Base-by-base conservation (phyloP, 352 stramenopile genomes). In the Peronospora belbahrii region DNA sequence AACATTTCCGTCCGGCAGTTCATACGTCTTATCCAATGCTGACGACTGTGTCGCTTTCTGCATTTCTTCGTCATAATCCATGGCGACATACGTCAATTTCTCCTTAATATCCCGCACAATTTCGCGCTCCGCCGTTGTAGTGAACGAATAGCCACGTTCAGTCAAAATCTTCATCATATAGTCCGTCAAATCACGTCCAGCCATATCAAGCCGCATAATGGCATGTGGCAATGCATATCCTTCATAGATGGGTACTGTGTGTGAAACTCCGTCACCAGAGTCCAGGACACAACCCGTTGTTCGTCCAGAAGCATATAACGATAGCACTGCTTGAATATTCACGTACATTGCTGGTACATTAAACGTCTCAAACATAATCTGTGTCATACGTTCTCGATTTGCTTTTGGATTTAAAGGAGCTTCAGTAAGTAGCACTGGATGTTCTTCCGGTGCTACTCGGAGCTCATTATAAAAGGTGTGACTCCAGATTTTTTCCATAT, bases 401-500 rank as follows among this genome's bases (percentile, higher is more conserved):
- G 73, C 75, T 54, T 90, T 88, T 3, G 89, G 88, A 70, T 98
- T 98, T 0, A 98, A 63, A 0, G 95, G 95, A 11, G 94, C 79
- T 72, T 97, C 91, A 8, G 88, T 97, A 6, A 97, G 62, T 38
- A 97, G 69, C 42, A 99, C 95, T 2, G 95, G 95, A 66, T 98
- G 95, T 60, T 97, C 95, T 65, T 98, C 96, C 3, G 96, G 95
- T n/a, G 85, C 88, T 6, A 97, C 89, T 49, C 88, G 83, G 31
- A 97, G 71, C 66, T 97, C 90, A 70, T 99, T 98, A 88, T 98
- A 98, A 77, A 99, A 99, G 47, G 95, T 98, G 83, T 98, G 95
- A 70, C 98, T 79, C 97, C 97, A 99, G 56, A 99, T 98, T 83
- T 99, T 98, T 70, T 99, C 95, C 96, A 99, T 99, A 71, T 98